Evolutionary conservation across 75 land plant genomes (phyloP).

Genomic region (Selaginella moellendorffii): DNA sequence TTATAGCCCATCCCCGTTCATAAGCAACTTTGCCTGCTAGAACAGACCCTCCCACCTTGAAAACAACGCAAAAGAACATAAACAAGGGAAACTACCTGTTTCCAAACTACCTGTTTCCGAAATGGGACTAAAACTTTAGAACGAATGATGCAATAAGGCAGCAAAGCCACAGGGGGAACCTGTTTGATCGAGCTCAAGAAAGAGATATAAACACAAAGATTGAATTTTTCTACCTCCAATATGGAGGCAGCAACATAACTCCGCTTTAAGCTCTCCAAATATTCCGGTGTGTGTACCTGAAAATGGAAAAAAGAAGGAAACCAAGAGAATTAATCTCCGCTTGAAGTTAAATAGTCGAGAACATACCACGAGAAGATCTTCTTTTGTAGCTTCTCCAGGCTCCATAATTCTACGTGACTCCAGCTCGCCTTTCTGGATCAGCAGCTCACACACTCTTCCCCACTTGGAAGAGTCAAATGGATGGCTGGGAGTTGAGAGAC

Average conservation of each 20-base stretch:
- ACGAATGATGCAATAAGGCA: constrained; percentile 74
- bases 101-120: constrained; percentile 64
- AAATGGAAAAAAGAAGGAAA: background rate
- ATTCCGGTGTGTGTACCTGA: constrained; percentile 68
- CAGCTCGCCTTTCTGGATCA: constrained; percentile 40
- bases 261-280: constrained; percentile 56
- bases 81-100: background rate
- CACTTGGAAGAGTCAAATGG: constrained; percentile 98
- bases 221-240: constrained; percentile 46
- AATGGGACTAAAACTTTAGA: constrained; percentile 66
- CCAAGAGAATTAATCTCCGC: background rate
- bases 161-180: constrained; percentile 88
- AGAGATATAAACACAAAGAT: background rate
- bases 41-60: constrained; percentile 83
- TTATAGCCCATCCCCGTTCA: constrained; percentile 96
- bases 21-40: constrained; percentile 82
- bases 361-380: constrained; percentile 96
- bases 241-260: constrained; percentile 57
- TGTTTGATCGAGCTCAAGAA: constrained; percentile 12
- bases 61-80: background rate
- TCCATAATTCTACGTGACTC: constrained; percentile 47
- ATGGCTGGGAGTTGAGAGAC: constrained; percentile 42
- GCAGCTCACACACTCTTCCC: constrained; percentile 63
- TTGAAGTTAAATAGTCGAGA: no score
- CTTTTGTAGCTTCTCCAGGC: constrained; percentile 69